Percentiles rank a stretch among this genome's conserved stretches.
Evolutionary conservation across 1,284 basidiomycete genomes (phyloP).

Genomic region (Bondarzewia mesenterica): DNA sequence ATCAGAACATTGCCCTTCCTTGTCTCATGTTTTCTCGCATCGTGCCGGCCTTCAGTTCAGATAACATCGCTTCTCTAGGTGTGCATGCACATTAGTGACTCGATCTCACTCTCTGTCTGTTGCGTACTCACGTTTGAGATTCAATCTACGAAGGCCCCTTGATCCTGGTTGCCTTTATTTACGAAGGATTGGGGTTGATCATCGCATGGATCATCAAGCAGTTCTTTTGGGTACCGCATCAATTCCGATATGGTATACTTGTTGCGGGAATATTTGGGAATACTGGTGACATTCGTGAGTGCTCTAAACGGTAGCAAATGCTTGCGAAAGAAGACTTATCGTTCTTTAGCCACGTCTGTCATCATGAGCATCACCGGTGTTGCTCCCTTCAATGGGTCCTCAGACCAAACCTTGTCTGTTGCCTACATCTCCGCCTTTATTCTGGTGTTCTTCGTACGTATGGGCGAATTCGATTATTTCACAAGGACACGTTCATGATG

Average conservation of each 20-base stretch:
- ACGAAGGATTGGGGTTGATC: constrained; percentile 42
- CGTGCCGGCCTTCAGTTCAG: constrained; percentile 59
- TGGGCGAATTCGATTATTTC: neutral
- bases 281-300: constrained; percentile 61
- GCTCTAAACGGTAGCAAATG: neutral
- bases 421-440: constrained; percentile 49
- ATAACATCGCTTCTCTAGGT: constrained; percentile 62
- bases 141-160: constrained; percentile 37
- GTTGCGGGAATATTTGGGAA: constrained; percentile 62
- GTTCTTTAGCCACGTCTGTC: constrained; percentile 49
- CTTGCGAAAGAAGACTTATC: neutral
- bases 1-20: constrained; percentile 59
- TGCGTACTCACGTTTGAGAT: constrained; percentile 14
- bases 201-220: constrained; percentile 53
- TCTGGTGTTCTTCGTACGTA: constrained; percentile 35
- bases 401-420: constrained; percentile 50
- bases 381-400: constrained; percentile 42
- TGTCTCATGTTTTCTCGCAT: constrained; percentile 74
- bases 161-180: constrained; percentile 43
- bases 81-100: constrained; percentile 8
- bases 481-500: constrained; percentile 2
- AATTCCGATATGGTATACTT: constrained; percentile 63
- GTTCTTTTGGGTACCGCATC: constrained; percentile 71
- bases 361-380: constrained; percentile 45
- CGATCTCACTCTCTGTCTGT: neutral